Evolutionary conservation across 2,329 filamentous ascomycete species (phyloP), one percentile per base, ranked within the genome.

Genomic region (Rhexocercosporidium sp.): DNA sequence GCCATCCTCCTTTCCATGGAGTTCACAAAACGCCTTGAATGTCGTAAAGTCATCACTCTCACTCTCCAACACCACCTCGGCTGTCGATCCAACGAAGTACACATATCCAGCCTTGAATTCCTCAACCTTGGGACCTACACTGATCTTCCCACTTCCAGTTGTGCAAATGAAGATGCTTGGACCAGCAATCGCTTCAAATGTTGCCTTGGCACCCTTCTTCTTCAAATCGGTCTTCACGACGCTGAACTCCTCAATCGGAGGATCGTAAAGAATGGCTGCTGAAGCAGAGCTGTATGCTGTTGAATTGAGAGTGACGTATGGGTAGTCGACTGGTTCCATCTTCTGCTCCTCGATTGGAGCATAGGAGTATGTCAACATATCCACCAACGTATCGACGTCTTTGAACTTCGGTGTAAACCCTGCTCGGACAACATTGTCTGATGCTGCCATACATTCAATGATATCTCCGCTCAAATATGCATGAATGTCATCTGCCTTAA

Each of bases 391-490:
- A 63, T 89, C 82, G 25, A 98, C 93, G 74, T 99, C 96, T 82
- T 98, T 97, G 86, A 97, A 99, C 79, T 99, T 99, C 65, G 96
- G 96, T 0, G 96, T 99, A 80, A 99, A 96, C 51, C 96, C 96
- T 0, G 96, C 96, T 65, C 96, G 93, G 61, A 99, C 94, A 41
- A 99, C 96, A 73, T 99, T 99, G 85, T 99, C 96, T n/a, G 93
- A 97, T 9, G 93, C 91, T 0, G 96, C 96, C 96, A 99, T 99
- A 84, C 96, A 99, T 81, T 99, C 96, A 78, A 99, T 94, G 73
- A 99, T 97, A 77, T 99, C 95, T 67, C 93, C 93, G 2, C 90
- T 93, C 51, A 96, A 82, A 79, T 99, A 99, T 59, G 96, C 96
- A 79, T 99, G 96, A 75, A 98, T 98, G 76, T 98, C 96, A 76